Percentiles rank a stretch among this genome's conserved stretches.
Evolutionary conservation across 176 grass and related monocot genomes (phyloP).

Genomic region (Avena atlantica): DNA sequence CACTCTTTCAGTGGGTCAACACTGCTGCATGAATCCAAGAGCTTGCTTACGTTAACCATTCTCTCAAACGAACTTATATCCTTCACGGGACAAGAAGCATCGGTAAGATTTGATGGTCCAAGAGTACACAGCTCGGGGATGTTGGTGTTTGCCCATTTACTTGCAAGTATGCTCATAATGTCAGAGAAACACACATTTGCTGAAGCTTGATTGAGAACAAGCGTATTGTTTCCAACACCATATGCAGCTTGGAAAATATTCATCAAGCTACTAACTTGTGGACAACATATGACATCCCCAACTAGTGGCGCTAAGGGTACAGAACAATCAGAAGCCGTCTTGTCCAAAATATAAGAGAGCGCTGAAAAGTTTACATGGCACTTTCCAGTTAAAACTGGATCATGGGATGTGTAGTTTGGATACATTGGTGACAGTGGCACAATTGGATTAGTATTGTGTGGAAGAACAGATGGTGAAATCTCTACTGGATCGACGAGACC

Average conservation of each 20-base stretch:
- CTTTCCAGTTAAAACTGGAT: conserved; percentile 84
- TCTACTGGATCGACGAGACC: conserved; percentile 95
- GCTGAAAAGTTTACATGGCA: conserved; percentile 89
- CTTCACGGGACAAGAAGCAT: conserved; percentile 88
- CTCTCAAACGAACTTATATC: conserved; percentile 83
- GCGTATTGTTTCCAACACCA: conserved; percentile 56
- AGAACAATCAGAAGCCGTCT: conserved; percentile 89
- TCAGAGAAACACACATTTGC: conserved; percentile 91
- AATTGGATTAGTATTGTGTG: conserved; percentile 67
- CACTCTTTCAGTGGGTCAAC: conserved; percentile 95
- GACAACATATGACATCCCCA: conserved; percentile 95
- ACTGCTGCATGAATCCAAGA: conserved; percentile 81
- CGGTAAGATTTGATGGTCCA: conserved; percentile 78
- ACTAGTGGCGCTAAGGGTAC: conserved; percentile 85
- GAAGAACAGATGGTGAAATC: conserved; percentile 82
- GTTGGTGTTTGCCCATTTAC: conserved; percentile 77
- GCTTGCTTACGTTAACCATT: conserved; percentile 84
- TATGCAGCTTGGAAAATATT: conserved; percentile 92
- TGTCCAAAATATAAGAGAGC: conserved; percentile 71
- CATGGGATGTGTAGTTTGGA: conserved; percentile 84
- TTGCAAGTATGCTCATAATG: conserved; percentile 82
- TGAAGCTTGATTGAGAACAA: conserved; percentile 81
- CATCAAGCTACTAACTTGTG: conserved; percentile 95
- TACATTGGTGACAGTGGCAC: conserved; percentile 88
- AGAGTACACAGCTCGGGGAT: conserved; percentile 86